These are phyloP conservation scores for Ceriops zippeliana DNA, from an alignment of 345 rosid species.

Conservation along the genomic window DNA sequence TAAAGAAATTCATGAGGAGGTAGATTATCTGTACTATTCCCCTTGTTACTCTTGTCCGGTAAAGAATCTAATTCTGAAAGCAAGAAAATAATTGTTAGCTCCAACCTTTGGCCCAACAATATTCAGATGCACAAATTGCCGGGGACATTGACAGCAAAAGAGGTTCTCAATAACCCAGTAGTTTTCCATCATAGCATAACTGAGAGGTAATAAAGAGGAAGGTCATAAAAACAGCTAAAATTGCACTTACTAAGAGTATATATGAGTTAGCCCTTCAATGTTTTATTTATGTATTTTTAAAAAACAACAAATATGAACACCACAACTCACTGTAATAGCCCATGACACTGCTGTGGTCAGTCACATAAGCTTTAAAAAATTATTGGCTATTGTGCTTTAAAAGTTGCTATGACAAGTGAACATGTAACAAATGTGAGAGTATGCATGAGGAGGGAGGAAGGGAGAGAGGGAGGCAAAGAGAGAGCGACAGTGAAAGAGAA, in stretches of 20 bases:
- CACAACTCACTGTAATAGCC: too few relatives aligned
- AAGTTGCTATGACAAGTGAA: neutral
- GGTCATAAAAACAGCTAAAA: neutral
- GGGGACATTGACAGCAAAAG: neutral
- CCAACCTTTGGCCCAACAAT: too few relatives aligned
- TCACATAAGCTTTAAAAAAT: neutral
- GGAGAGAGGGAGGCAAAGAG: neutral
- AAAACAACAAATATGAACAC: too few relatives aligned
- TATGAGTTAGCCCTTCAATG: too few relatives aligned
- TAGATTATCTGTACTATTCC: slow-evolving; percentile 28
- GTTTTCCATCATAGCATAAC: too few relatives aligned
- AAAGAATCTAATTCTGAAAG: slow-evolving; percentile 38
- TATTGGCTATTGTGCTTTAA: neutral
- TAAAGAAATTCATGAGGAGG: slow-evolving; percentile 55
- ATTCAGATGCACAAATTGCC: neutral
- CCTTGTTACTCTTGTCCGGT: slow-evolving; percentile 34
- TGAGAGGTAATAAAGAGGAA: too few relatives aligned
- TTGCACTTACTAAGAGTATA: neutral
- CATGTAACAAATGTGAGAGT: too few relatives aligned
- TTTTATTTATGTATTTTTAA: neutral
- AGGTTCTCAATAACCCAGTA: too few relatives aligned
- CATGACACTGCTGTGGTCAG: neutral
- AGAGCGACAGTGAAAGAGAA: too few relatives aligned
- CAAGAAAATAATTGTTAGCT: neutral
- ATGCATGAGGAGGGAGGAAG: neutral